A percentile compares a stretch with the other conserved stretches of the same genome.
These are phyloP conservation scores for Fusarium luffae DNA, from an alignment of 2,329 filamentous ascomycete species.

Conservation along the genomic window DNA sequence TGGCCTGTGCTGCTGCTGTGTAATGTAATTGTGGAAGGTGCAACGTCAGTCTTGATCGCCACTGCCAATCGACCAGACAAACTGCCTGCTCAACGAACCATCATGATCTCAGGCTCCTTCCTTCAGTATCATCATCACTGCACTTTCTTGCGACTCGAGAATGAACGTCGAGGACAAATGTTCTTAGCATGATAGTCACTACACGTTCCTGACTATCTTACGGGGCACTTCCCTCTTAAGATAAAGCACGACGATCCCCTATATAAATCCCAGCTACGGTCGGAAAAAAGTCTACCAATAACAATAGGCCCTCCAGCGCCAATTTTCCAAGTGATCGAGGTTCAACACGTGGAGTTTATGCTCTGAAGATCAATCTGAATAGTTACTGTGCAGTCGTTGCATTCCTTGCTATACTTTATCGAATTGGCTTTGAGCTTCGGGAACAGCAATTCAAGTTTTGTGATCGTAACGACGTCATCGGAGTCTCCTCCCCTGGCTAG, in stretches of 20 bases:
- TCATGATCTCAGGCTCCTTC: neutral
- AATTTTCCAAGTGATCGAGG: constrained; percentile 16
- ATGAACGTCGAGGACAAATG: neutral
- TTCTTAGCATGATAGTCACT: constrained; percentile 28
- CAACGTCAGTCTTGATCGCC: constrained; percentile 7
- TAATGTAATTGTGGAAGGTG: constrained; percentile 19
- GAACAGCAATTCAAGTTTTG: constrained; percentile 12
- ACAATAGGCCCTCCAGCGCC: constrained; percentile 19
- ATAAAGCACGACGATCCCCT: constrained; percentile 38
- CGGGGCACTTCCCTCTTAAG: constrained; percentile 38
- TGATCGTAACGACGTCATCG: constrained; percentile 40
- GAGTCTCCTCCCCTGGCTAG: neutral
- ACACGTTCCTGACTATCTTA: constrained; percentile 45
- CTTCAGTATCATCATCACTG: neutral
- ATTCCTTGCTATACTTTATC: neutral
- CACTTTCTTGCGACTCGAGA: neutral
- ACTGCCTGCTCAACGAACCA: neutral
- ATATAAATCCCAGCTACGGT: constrained; percentile 29
- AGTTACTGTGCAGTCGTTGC: neutral
- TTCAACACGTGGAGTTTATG: constrained; percentile 28
- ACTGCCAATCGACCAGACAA: neutral
- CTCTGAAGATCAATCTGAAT: constrained; percentile 1
- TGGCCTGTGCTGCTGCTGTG: constrained; percentile 4
- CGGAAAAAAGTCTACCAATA: constrained; percentile 43
- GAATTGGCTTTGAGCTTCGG: constrained; percentile 1